phyloP scores from a whole-genome alignment of 1,139 yeast species.

The Torulaspora globosa region DNA sequence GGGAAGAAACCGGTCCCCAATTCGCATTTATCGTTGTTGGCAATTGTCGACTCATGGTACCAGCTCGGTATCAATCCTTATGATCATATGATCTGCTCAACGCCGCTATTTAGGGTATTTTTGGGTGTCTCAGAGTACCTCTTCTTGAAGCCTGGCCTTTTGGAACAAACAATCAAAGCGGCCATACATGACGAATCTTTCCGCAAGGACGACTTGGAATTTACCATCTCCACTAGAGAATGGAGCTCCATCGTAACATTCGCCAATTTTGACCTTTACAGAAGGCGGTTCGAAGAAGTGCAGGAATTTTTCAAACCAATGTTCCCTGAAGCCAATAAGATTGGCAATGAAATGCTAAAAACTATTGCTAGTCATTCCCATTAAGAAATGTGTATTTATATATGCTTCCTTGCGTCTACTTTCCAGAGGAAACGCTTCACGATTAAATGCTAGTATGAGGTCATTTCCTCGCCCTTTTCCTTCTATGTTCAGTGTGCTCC shows the following conservation, averaged over 20 bases:
- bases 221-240: constrained; percentile 71
- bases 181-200: constrained; percentile 65
- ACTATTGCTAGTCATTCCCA: constrained; percentile 51
- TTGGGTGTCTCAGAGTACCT: constrained; percentile 91
- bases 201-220: constrained; percentile 81
- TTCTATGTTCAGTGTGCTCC: constrained; percentile 3
- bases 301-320: constrained; percentile 79
- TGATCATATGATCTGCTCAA: constrained; percentile 94
- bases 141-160: constrained; percentile 74
- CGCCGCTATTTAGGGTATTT: constrained; percentile 87
- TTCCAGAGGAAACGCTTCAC: constrained; percentile 6
- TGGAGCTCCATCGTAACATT: constrained; percentile 83
- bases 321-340: constrained; percentile 80
- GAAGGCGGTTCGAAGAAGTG: constrained; percentile 66
- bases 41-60: constrained; percentile 93
- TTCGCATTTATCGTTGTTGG: constrained; percentile 81
- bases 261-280: constrained; percentile 72
- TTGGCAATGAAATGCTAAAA: constrained; percentile 95
- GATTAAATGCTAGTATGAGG: constrained; percentile 2
- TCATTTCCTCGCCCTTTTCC: constrained; percentile 3
- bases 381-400: constrained; percentile 4
- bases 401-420: constrained; percentile 5
- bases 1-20: constrained; percentile 65
- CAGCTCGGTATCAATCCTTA: constrained; percentile 82
- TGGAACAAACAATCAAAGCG: constrained; percentile 74